A percentile compares a stretch with the other conserved stretches of the same genome.
These are phyloP conservation scores for Arxiozyma slooffiae DNA, from an alignment of 1,139 yeast species.

Conservation along the genomic window DNA sequence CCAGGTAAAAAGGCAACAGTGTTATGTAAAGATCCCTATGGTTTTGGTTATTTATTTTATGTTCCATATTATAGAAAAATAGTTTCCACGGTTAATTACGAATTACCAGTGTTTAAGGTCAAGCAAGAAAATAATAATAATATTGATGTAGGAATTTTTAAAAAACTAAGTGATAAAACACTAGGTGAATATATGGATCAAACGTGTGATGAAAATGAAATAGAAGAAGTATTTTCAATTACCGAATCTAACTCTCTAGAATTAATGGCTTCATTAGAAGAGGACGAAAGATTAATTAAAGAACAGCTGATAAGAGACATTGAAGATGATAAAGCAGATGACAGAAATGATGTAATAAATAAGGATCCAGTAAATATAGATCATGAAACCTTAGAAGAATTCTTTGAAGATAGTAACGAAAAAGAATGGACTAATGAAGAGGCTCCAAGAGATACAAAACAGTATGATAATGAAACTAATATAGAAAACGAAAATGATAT, in stretches of 20 bases:
- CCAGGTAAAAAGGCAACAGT: not conserved
- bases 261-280: not conserved
- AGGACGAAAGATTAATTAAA: not conserved
- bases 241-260: not conserved
- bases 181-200: not conserved
- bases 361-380: not conserved
- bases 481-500: no score
- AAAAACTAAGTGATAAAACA: not conserved
- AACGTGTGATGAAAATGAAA: not conserved
- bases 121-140: slow-evolving; percentile 1
- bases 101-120: not conserved
- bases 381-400: not conserved
- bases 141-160: slow-evolving; percentile 4
- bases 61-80: slow-evolving; percentile 4
- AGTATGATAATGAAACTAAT: not conserved
- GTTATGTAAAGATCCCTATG: slow-evolving; percentile 1
- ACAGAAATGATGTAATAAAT: not conserved
- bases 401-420: not conserved
- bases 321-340: not conserved
- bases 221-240: not conserved
- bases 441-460: not conserved
- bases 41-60: slow-evolving; percentile 4
- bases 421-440: not conserved
- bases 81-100: slow-evolving; percentile 1
- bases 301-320: not conserved